These are phyloP conservation scores for Furcasterigmium sp. DNA, from an alignment of 2,329 filamentous ascomycete genomes.

Conservation along the genomic window DNA sequence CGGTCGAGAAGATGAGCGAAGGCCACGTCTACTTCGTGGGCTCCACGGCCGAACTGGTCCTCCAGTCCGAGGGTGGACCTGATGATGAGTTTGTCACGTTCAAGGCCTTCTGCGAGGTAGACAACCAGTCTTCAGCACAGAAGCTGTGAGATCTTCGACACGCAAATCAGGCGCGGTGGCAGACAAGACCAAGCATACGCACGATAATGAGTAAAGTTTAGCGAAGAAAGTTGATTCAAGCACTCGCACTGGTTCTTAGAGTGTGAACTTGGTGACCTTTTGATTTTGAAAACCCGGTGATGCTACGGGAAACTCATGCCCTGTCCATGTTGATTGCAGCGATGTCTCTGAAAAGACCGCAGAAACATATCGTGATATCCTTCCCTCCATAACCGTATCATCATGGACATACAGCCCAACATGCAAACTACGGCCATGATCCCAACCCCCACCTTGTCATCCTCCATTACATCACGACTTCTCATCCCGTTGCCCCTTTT, in stretches of 20 bases:
- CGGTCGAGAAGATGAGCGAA: conserved; percentile 66
- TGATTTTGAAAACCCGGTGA: too few species aligned
- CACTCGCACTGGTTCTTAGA: neutral
- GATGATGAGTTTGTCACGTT: conserved; percentile 79
- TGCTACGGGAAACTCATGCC: too few species aligned
- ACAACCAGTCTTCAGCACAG: conserved; percentile 30
- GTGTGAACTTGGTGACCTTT: too few species aligned
- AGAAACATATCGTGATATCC: neutral
- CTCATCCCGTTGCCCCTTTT: neutral
- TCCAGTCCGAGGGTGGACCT: conserved; percentile 60
- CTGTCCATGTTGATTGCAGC: neutral
- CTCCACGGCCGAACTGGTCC: conserved; percentile 74
- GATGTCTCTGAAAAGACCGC: neutral
- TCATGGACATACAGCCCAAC: neutral
- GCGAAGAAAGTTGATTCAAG: neutral
- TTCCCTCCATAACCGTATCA: neutral
- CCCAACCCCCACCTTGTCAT: too few species aligned
- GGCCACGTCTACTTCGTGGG: conserved; percentile 82
- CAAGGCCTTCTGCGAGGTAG: conserved; percentile 89
- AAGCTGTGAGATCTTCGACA: too few species aligned
- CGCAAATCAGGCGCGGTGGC: neutral
- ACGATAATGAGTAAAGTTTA: conserved; percentile 1
- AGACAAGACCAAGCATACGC: neutral
- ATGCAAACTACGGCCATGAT: neutral
- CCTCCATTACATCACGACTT: neutral